These are phyloP conservation scores for Pelargonium nanum DNA, from an alignment of 345 rosid genomes.

Conservation along the genomic window DNA sequence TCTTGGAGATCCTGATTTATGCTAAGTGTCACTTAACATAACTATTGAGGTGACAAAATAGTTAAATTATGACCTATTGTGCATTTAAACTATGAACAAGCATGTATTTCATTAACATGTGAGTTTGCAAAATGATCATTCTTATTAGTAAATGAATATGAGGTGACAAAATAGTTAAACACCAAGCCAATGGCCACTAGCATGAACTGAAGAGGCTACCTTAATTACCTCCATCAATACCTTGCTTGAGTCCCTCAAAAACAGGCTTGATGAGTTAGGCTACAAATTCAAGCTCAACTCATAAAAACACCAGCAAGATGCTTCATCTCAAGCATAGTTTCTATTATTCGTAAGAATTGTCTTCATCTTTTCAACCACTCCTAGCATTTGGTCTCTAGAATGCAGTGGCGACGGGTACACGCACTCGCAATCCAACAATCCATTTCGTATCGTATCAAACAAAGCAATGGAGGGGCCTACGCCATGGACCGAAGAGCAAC, in stretches of 20 bases:
- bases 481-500: constrained; percentile 44
- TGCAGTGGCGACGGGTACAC: constrained; percentile 46
- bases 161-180: not conserved
- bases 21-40: too few species aligned
- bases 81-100: too few species aligned
- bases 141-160: not conserved
- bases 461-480: constrained; percentile 36
- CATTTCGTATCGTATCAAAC: constrained; percentile 37
- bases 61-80: too few species aligned
- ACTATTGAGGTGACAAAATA: too few species aligned
- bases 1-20: too few species aligned
- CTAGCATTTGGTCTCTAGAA: constrained; percentile 38
- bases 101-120: too few species aligned
- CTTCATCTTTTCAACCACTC: constrained; percentile 33
- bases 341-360: constrained; percentile 30
- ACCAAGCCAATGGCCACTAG: too few species aligned
- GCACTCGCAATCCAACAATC: constrained; percentile 30
- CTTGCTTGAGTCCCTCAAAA: too few species aligned
- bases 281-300: too few species aligned
- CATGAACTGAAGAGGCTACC: not conserved
- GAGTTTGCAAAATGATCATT: not conserved
- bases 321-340: not conserved
- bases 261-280: too few species aligned
- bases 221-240: too few species aligned
- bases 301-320: not conserved